Evolutionary conservation across 2,329 filamentous ascomycete genomes (phyloP), one percentile per base, ranked within the genome.

Genomic region (Beauveria scarabaeidicola): DNA sequence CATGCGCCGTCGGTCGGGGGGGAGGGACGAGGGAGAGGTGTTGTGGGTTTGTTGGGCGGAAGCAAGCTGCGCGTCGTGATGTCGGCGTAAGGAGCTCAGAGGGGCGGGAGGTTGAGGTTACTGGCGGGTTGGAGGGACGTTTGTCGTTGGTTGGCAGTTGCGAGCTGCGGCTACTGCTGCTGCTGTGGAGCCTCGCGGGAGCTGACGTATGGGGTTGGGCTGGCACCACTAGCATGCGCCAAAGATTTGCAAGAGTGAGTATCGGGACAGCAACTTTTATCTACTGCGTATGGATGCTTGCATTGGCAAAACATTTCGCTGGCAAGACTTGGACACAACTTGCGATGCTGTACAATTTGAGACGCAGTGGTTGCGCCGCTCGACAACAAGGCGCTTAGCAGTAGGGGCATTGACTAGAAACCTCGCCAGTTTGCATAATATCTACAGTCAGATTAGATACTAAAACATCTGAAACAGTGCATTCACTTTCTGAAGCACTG

Each of bases 121-220:
- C 25, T 43, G 43, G 53, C 43, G 47, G 43, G n/a, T 27, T 36
- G 55, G 47, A 57, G 46, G 21, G 32, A 57, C 46, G 23, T 44
- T 27, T 54, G 58, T 47, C 52, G 58, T 55, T 48, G 25, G 43
- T n/a, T n/a, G n/a, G n/a, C n/a, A n/a, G n/a, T 25, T 50, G 52
- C 51, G 40, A 21, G 44, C 52, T 60, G 44, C 58, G 52, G 53
- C 52, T 52, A 36, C 29, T 40, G 41, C 32, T 47, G 27, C 44
- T 27, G 46, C 25, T 38, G 59, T 61, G 59, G 59, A 52, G 52
- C 53, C 44, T 44, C 19, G 46, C 19, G 15, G 36, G 46, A 61
- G 47, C 52, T 61, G 59, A 61, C 59, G 52, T 57, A 61, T 61
- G 29, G 53, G 29, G 53, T 43, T 51, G 55, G 32, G 19, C 46